Evolutionary conservation across 495 filamentous ascomycete genomes (phyloP), one percentile per base, ranked within the genome.

Genomic region (Aspergillus sclerotiicarbonarius): DNA sequence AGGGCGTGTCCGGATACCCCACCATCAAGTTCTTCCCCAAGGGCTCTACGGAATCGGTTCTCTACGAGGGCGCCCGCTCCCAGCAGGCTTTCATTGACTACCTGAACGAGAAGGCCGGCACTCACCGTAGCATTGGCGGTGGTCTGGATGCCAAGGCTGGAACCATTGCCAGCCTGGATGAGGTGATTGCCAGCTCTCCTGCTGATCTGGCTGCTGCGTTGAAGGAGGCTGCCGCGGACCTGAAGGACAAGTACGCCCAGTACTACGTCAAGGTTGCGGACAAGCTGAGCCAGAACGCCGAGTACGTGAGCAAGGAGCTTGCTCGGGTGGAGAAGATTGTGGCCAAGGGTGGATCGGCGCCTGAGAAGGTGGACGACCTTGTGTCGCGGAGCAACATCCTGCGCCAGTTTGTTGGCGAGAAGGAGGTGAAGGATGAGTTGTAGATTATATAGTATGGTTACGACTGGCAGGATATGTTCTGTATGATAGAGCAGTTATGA

Each of bases 21-120:
- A 98, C 94, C 58, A 94, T 98, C 81, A 96, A 95, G 80, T 98
- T 89, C 84, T 98, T 98, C 82, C 87, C 92, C 67, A 88, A 87
- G 74, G 93, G 93, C 65, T 90, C 87, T 56, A 90, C 81, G 54
- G 87, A 87, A 58, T 70, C 87, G 12, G 78, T 87, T 61, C 65
- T 79, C 35, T 98, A 96, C 82, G 75, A 82, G 32, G 88, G 88
- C 53, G 90, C 85, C 57, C 92, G 94, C 62, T 77, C 80, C 16
- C 92, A 96, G 81, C 76, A 80, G 55, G 88, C 87, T 61, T 77
- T 98, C 53, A 71, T 96, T 59, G 71, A 80, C 30, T 98, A 89
- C 82, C 69, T 98, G 69, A 98, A 98, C 80, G 76, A 84, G 65
- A 89, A 97, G 77, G 80, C 92, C 30, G 92, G 92, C 52, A 96